Evolutionary conservation across 2,329 filamentous ascomycete genomes (phyloP).

Genomic region (Aaosphaeria pasadenensis): DNA sequence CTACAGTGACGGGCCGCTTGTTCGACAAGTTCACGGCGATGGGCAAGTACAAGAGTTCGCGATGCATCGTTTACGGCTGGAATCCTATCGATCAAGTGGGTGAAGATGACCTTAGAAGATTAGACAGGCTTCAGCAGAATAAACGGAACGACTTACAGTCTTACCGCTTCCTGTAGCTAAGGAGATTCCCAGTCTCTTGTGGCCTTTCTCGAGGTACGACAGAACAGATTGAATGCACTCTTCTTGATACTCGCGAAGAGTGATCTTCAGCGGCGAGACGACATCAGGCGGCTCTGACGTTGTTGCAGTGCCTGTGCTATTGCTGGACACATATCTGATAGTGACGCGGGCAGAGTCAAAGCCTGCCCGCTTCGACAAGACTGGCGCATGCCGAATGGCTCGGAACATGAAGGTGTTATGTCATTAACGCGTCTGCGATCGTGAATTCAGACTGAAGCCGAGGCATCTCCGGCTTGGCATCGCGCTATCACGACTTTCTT

Average conservation of each 20-base stretch:
- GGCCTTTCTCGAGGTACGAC: conserved; percentile 63
- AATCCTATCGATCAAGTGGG: conserved; percentile 83
- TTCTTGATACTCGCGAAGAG: conserved; percentile 80
- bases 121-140: too few species aligned
- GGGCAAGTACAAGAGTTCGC: conserved; percentile 86
- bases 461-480: conserved; percentile 9
- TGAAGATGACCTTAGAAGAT: conserved; percentile 76
- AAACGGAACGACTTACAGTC: conserved; percentile 55
- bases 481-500: too few species aligned
- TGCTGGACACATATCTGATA: background rate
- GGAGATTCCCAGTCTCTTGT: conserved; percentile 79
- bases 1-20: conserved; percentile 86
- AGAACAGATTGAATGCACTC: conserved; percentile 86
- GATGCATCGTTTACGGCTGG: conserved; percentile 56
- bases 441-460: background rate
- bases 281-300: background rate
- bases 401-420: conserved; percentile 27
- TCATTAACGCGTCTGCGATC: background rate
- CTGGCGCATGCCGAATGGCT: conserved; percentile 28
- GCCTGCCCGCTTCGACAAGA: conserved; percentile 11
- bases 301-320: background rate
- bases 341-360: conserved; percentile 2
- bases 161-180: conserved; percentile 87
- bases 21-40: conserved; percentile 89
- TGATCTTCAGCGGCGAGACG: conserved; percentile 43